Conservation (phyloP, 2,329 filamentous ascomycete genomes). For the Trichoderma polysporum region DNA sequence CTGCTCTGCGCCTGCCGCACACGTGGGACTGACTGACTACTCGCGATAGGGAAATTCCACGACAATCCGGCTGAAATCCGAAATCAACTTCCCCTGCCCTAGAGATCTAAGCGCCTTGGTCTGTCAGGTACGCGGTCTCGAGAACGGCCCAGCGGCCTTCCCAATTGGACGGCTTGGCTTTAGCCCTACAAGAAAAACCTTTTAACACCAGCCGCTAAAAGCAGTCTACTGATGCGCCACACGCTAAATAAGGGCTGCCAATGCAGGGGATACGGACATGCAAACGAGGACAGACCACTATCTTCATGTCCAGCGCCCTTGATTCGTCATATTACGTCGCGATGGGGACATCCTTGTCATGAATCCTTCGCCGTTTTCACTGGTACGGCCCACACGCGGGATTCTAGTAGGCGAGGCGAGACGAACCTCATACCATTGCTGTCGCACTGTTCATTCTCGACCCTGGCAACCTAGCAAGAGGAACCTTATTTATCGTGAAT, state of each 20-base stretch:
- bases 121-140: neutral
- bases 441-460: neutral
- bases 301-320: neutral
- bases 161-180: neutral
- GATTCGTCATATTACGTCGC: neutral
- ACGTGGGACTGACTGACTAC: neutral
- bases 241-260: constrained; percentile 1
- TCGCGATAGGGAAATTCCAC: neutral
- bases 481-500: neutral
- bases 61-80: constrained; percentile 19
- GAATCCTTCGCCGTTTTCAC: constrained; percentile 12
- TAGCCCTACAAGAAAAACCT: neutral
- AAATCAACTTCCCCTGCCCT: neutral
- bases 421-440: constrained; percentile 3
- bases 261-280: constrained; percentile 12
- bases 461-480: neutral
- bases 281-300: neutral
- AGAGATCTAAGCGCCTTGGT: constrained; percentile 14
- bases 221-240: constrained; percentile 14
- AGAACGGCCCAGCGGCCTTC: neutral
- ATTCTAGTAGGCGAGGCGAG: constrained; percentile 8
- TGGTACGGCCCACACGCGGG: neutral
- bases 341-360: neutral
- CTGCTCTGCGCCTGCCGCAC: neutral
- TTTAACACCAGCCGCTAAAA: neutral